Base-by-base conservation (phyloP, 2,329 filamentous ascomycete genomes). In the Podosphaera aphanis region DNA sequence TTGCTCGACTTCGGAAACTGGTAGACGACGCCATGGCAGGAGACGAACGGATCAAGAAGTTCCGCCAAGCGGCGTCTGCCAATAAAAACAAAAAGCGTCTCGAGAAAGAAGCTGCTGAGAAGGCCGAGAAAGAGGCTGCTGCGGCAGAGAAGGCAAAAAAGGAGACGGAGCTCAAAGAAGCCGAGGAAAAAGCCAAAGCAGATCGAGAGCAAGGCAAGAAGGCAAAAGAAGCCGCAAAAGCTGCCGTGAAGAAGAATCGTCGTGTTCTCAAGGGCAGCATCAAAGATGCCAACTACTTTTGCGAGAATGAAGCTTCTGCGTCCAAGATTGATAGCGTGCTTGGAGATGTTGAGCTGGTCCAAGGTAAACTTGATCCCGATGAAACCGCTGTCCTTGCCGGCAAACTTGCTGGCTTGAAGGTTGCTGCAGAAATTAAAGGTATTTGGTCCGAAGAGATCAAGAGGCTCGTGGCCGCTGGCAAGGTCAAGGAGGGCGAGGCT, bases 241-340 rank as follows among this genome's bases (percentile, higher is more conserved):
- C 85, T 60, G 90, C 90, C 13, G 81, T 90, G 58, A 98, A 98
- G 81, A 98, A 98, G 82, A 98, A 98, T 75, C 94, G 94, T 75
- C 84, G 90, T 70, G 81, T 95, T 42, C 77, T 98, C 56, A 85
- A 92, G 64, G 78, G 76, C 50, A 85, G 83, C 53, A 82, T 88
- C 65, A 98, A 98, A 73, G 90, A 98, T 55, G 86, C 83, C 58
- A 94, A 94, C 71, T 98, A 98, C 76, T 94, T 98, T 63, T 71
- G 69, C 47, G 67, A 67, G 18, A 80, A 77, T 46, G 80, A 86
- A 49, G 67, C 78, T 21, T 72, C 80, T n/a, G 69, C 83, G 13
- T 66, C 74, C 10, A 74, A 83, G 60, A 83, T 98, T 54, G 86
- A 95, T 59, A 66, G 70, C 27, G 83, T 90, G 1, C 71, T 95